Base-by-base conservation (phyloP, 768 basidiomycete species). In the Pleurotus eryngii region DNA sequence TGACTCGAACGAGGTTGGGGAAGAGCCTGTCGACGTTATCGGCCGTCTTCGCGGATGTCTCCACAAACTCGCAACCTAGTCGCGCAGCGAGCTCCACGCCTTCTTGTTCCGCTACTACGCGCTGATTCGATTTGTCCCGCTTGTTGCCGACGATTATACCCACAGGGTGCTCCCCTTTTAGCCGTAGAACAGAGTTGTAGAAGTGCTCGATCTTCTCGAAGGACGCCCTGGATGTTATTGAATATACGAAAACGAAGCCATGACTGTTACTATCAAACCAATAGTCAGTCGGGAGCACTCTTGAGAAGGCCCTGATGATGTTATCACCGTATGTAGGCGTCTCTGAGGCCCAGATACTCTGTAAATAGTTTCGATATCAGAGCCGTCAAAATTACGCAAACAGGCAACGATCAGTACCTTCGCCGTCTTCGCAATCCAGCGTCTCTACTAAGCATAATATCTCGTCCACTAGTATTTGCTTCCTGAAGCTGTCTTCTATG, bases 101-200 rank as follows among this genome's bases (percentile, higher is more conserved):
- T 51, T 69, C 68, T 24, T 68, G 64, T 17, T 50, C 12, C 0
- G 63, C 62, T 5, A 71, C 64, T 46, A 66, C 64, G 24, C 68
- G 60, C 20, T 65, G 56, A 1, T 56, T 42, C 27, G 35, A 55
- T 14, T 65, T 48, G 55, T 71, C 70, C 35, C 63, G 62, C 58
- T 68, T 69, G 30, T 64, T 69, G n/a, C 67, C 68, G 3, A 70
- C 64, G 15, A 71, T 63, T 12, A 68, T 60, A 22, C 65, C 59
- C 7, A 62, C 54, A 9, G 59, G 54, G 17, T 59, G 58, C 18
- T 66, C 62, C 20, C 53, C 46, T 46, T 62, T 62, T 4, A 58
- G 49, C 48, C 61, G 61, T 24, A 62, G 67, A n/a, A 69, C 59
- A 57, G 63, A 63, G 43, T 65, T 58, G 49, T 61, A 67, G 11